phyloP scores from a whole-genome alignment of 2,329 filamentous ascomycete species.

The Xylariaceae sp. region DNA sequence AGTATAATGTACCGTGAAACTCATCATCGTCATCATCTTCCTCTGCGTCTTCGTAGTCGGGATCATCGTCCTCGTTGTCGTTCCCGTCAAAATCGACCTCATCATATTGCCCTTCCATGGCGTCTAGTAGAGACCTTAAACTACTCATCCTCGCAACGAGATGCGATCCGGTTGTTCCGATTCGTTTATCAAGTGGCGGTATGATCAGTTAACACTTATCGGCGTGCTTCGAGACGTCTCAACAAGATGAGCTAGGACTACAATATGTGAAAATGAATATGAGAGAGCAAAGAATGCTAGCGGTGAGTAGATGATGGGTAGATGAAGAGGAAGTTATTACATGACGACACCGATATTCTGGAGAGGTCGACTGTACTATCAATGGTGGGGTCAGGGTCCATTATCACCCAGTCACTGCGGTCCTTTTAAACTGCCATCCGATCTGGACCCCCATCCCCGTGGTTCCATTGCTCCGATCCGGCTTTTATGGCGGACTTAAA shows the following conservation, averaged over 20 bases:
- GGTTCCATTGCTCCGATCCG: neutral
- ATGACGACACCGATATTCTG: slow-evolving; percentile 22
- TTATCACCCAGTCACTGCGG: no score
- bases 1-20: slow-evolving; percentile 26
- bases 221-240: neutral
- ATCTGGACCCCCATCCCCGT: neutral
- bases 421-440: no score
- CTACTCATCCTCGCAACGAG: slow-evolving; percentile 19
- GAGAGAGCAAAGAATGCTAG: neutral
- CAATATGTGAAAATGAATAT: neutral
- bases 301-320: slow-evolving; percentile 9
- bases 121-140: slow-evolving; percentile 19
- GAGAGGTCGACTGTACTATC: neutral
- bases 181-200: slow-evolving; percentile 6
- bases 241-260: no score
- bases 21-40: slow-evolving; percentile 28
- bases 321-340: slow-evolving; percentile 7
- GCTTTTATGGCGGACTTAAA: slow-evolving; percentile 21
- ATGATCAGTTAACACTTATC: neutral
- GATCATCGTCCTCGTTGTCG: slow-evolving; percentile 22
- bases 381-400: slow-evolving; percentile 13
- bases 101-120: slow-evolving; percentile 20
- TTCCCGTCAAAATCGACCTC: slow-evolving; percentile 22
- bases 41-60: slow-evolving; percentile 24
- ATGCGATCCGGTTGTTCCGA: slow-evolving; percentile 8